Evolutionary conservation across 192 early-diverging fungal genomes (phyloP).

Genomic region (Jimgerdemannia lactiflua): DNA sequence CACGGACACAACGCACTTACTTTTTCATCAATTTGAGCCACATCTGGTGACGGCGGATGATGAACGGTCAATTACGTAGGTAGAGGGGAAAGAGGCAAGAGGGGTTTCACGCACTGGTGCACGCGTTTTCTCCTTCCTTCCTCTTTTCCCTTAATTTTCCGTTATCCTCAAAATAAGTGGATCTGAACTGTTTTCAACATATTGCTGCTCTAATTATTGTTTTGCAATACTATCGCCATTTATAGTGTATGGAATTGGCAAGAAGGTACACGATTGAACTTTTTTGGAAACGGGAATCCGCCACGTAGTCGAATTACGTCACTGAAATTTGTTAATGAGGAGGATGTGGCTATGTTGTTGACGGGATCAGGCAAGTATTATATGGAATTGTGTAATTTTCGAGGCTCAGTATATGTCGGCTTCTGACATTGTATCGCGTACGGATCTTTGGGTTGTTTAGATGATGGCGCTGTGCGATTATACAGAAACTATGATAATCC

Average conservation of each 20-base stretch:
- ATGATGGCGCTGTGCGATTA: conserved; percentile 76
- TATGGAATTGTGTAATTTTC: background rate
- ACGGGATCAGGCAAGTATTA: conserved; percentile 69
- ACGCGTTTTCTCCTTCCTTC: background rate
- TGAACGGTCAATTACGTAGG: conserved; percentile 63
- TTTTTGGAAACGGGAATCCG: conserved; percentile 70
- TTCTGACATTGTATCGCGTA: no score
- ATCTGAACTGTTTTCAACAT: no score
- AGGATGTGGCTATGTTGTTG: conserved; percentile 80
- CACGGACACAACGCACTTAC: conserved; percentile 44
- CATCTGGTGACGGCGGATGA: conserved; percentile 78
- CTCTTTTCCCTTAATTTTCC: no score
- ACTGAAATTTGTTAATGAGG: conserved; percentile 89
- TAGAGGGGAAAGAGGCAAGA: background rate
- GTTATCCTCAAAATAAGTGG: no score
- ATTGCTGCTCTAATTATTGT: no score
- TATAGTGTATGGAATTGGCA: conserved; percentile 76
- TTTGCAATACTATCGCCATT: no score
- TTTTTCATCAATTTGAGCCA: conserved; percentile 85
- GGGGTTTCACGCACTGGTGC: background rate
- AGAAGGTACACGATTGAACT: conserved; percentile 53
- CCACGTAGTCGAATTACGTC: conserved; percentile 64
- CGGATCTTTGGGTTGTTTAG: conserved; percentile 29
- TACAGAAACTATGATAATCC: conserved; percentile 67
- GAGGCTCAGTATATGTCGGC: background rate